Base-by-base conservation (phyloP, 2,329 filamentous ascomycete species). In the Cercospora janseana region DNA sequence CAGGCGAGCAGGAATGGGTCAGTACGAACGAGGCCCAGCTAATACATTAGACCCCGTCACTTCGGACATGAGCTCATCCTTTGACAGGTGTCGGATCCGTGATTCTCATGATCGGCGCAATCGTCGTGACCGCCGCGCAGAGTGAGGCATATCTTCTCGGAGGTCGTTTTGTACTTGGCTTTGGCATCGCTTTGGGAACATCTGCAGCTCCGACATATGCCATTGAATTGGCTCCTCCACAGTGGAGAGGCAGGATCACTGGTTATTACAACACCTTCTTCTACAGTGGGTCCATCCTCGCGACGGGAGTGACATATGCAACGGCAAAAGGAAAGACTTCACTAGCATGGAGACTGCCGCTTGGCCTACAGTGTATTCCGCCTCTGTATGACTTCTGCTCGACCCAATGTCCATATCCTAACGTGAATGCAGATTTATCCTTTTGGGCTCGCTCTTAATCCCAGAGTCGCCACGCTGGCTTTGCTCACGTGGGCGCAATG, bases 251-350 rank as follows among this genome's bases (percentile, higher is more conserved):
- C 10, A 47, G 52, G 42, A 45, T 57, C 8, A 57, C 51, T 6
- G 54, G 51, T 5, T 54, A 48, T 13, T 51, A 51, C 42, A 51
- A 51, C 15, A 46, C 49, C 1, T 51, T 51, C 35, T 51, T 46
- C 15, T 51, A 51, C 34, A 41, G 24, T 2, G 50, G 50, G 4
- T 42, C 50, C 2, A 52, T 62, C 10, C 45, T 59, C 2, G 56
- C 59, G 7, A 58, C 59, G 7, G 53, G 56, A 4, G 49, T 58
- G 4, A 60, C 57, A 10, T 52, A 59, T 12, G 59, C 57, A 5
- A 58, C 57, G 7, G 48, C 53, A 29, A 58, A 60, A 29, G 27
- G 41, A 12, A 42, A 49, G 26, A 47, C 48, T 24, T 60, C 55
- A 43, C 40, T 51, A 9, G 29, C 55, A 3, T 61, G 59, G 59